Evolutionary conservation across 1,284 basidiomycete species (phyloP).

Genomic region (Cryptococcus sp.): DNA sequence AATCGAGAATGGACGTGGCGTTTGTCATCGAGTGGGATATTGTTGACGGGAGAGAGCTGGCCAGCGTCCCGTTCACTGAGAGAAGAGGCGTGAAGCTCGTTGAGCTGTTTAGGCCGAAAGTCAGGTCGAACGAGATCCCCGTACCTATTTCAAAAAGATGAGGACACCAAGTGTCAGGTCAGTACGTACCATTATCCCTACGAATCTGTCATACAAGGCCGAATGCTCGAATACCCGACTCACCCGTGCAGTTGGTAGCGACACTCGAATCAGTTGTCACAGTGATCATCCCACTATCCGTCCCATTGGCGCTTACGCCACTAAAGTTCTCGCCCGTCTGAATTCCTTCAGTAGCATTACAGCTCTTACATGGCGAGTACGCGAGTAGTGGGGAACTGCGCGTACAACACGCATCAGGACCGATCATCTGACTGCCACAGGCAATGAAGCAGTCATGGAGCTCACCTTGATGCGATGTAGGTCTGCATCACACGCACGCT

Average conservation of each 20-base stretch:
- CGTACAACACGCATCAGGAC: not conserved
- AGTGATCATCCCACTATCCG: constrained; percentile 25
- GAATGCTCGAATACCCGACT: not conserved
- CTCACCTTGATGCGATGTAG: constrained; percentile 25
- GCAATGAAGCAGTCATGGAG: not conserved
- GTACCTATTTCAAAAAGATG: constrained; percentile 9
- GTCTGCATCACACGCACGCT: constrained; percentile 18
- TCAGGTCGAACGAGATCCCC: constrained; percentile 12
- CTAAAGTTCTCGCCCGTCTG: constrained; percentile 6
- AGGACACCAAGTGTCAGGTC: not conserved
- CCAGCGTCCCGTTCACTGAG: too few species aligned
- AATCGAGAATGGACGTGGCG: constrained; percentile 11
- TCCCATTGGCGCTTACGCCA: constrained; percentile 15
- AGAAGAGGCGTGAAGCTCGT: not conserved
- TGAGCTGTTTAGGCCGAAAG: constrained; percentile 1
- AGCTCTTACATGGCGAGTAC: constrained; percentile 35
- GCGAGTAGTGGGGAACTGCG: constrained; percentile 35
- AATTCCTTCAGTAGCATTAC: constrained; percentile 20
- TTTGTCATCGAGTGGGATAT: too few species aligned
- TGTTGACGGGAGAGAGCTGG: too few species aligned
- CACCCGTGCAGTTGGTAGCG: constrained; percentile 32
- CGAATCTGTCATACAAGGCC: not conserved
- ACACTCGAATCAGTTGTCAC: constrained; percentile 8
- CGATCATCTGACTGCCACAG: not conserved
- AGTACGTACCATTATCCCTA: not conserved